Conservation (phyloP, 805 yeast species). For the Kazachstania viticola region DNA sequence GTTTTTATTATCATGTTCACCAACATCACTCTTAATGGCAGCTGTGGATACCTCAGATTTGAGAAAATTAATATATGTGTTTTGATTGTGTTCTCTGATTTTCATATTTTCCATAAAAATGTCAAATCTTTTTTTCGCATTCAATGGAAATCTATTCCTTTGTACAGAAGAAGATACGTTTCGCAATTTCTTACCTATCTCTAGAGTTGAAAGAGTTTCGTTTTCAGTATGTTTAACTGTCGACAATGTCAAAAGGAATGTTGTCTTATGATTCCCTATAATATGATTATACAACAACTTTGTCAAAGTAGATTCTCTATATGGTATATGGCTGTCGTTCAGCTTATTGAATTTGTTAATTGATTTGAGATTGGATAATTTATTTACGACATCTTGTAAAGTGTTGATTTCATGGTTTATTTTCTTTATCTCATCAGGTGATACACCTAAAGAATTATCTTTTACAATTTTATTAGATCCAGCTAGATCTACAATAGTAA, state of each 20-base stretch:
- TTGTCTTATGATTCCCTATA: conserved; percentile 75
- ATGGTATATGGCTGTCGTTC: conserved; percentile 26
- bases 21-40: no score
- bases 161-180: conserved; percentile 44
- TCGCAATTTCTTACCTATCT: conserved; percentile 69
- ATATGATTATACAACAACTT: conserved; percentile 67
- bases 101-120: conserved; percentile 38
- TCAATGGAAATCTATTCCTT: conserved; percentile 39
- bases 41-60: no score
- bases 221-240: conserved; percentile 42
- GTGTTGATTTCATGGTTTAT: conserved; percentile 71
- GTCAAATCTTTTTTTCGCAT: conserved; percentile 30
- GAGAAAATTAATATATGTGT: no score
- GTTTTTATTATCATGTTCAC: no score
- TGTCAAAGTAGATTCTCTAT: conserved; percentile 69
- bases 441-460: conserved; percentile 53
- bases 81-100: conserved; percentile 18
- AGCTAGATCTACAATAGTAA: conserved; percentile 74
- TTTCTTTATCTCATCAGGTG: conserved; percentile 73
- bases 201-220: conserved; percentile 59
- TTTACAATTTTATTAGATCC: conserved; percentile 48
- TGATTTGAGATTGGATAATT: no score
- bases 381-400: conserved; percentile 73
- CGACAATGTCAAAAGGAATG: conserved; percentile 63
- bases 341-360: not conserved